Evolutionary conservation across 1,139 yeast species (phyloP).

Genomic region (Lizanozyma gosingica): DNA sequence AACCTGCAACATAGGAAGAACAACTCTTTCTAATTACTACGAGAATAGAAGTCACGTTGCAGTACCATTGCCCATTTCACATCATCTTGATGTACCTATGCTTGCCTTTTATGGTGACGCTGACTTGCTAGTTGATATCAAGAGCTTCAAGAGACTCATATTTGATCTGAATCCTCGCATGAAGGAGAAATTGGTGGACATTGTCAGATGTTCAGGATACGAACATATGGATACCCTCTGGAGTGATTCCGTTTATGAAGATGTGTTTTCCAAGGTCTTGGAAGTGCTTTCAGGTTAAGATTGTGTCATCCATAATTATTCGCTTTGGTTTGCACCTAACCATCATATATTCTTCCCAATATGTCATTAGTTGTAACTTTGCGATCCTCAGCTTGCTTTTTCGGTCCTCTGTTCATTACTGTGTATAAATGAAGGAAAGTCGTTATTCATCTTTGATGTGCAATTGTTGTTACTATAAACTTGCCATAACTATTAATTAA

Average conservation of each 20-base stretch:
- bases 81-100: conserved; percentile 36
- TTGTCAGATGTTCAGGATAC: conserved; percentile 18
- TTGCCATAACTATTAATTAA: no score
- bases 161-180: conserved; percentile 13
- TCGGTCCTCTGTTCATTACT: no score
- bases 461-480: no score
- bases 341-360: no score
- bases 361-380: no score
- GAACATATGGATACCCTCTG: conserved; percentile 32
- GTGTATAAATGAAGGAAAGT: no score
- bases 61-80: conserved; percentile 46
- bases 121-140: conserved; percentile 33
- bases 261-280: conserved; percentile 12
- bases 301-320: no score
- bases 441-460: no score
- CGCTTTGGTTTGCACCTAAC: no score
- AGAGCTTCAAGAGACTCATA: conserved; percentile 14
- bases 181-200: conserved; percentile 8
- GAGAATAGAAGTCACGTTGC: conserved; percentile 8
- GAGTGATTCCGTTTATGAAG: conserved; percentile 22
- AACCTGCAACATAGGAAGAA: conserved; percentile 28
- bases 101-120: conserved; percentile 32
- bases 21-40: conserved; percentile 5
- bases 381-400: no score
- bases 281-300: conserved; percentile 4